phyloP scores from a whole-genome alignment of 2,329 filamentous ascomycete genomes.

The Alternaria metachromatica region DNA sequence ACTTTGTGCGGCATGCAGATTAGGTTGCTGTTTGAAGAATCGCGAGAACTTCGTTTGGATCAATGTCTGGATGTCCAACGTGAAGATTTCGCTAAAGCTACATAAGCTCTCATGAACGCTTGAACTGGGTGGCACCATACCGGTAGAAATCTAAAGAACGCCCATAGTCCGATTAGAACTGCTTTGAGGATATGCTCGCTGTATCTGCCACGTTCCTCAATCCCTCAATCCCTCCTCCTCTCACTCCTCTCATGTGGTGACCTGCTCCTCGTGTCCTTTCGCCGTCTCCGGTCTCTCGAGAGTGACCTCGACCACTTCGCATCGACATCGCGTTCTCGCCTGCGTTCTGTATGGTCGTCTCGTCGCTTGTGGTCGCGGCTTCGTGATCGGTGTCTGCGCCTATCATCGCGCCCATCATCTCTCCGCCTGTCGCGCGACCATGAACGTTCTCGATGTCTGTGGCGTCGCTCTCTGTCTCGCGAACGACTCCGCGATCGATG shows the following conservation, averaged over 20 bases:
- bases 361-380: constrained; percentile 36
- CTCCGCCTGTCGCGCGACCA: constrained; percentile 36
- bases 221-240: constrained; percentile 20
- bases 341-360: constrained; percentile 33
- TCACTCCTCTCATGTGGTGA: constrained; percentile 26
- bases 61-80: not conserved
- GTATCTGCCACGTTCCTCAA: not conserved
- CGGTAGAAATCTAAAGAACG: not conserved
- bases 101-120: not conserved
- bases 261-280: constrained; percentile 23
- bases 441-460: constrained; percentile 38
- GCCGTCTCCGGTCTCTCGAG: constrained; percentile 23
- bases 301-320: constrained; percentile 38
- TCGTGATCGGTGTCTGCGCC: constrained; percentile 36
- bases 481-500: constrained; percentile 39
- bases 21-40: not conserved
- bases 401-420: constrained; percentile 39
- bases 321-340: constrained; percentile 26
- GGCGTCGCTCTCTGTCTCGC: constrained; percentile 34
- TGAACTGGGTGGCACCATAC: not conserved
- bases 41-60: not conserved
- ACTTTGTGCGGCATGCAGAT: not conserved
- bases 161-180: not conserved
- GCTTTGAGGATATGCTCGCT: not conserved
- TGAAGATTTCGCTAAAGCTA: not conserved